These are phyloP conservation scores for Naganishia cerealis DNA, from an alignment of 1,284 basidiomycete genomes.

Conservation along the genomic window DNA sequence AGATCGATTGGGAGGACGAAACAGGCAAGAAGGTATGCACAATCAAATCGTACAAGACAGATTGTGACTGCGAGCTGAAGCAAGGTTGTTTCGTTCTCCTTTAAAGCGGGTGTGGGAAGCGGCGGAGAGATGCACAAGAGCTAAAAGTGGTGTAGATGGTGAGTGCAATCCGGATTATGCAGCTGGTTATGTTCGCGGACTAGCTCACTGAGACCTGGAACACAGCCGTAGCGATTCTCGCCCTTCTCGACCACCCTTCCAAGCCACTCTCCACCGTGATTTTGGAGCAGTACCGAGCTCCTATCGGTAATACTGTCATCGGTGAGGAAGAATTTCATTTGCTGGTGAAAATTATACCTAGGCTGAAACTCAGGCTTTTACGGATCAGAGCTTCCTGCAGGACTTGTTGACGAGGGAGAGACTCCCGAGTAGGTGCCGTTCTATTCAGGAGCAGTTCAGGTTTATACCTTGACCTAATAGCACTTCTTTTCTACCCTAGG, in stretches of 20 bases:
- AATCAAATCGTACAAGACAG: neutral
- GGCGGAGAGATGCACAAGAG: constrained; percentile 74
- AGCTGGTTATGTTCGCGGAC: constrained; percentile 22
- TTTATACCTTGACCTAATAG: too few relatives aligned
- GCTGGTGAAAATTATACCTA: neutral
- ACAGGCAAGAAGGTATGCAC: constrained; percentile 66
- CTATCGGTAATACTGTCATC: constrained; percentile 69
- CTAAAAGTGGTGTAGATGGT: constrained; percentile 77
- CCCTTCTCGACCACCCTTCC: constrained; percentile 70
- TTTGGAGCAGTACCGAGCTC: constrained; percentile 83
- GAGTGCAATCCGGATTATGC: constrained; percentile 29
- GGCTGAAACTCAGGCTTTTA: constrained; percentile 13
- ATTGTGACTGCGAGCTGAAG: neutral
- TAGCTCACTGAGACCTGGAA: neutral
- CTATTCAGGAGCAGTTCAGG: neutral
- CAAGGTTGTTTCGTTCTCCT: too few relatives aligned
- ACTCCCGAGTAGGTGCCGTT: constrained; percentile 62
- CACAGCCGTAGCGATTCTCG: constrained; percentile 77
- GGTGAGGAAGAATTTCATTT: constrained; percentile 57
- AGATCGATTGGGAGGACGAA: constrained; percentile 69
- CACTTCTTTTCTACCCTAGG: constrained; percentile 30
- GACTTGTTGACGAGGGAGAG: constrained; percentile 79
- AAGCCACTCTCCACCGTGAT: constrained; percentile 67
- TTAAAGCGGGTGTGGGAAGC: constrained; percentile 79
- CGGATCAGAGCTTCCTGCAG: constrained; percentile 74